Percentiles rank a stretch among this genome's conserved stretches.
Evolutionary conservation across 2,329 filamentous ascomycete species (phyloP).

Genomic region (Botryotinia convoluta): DNA sequence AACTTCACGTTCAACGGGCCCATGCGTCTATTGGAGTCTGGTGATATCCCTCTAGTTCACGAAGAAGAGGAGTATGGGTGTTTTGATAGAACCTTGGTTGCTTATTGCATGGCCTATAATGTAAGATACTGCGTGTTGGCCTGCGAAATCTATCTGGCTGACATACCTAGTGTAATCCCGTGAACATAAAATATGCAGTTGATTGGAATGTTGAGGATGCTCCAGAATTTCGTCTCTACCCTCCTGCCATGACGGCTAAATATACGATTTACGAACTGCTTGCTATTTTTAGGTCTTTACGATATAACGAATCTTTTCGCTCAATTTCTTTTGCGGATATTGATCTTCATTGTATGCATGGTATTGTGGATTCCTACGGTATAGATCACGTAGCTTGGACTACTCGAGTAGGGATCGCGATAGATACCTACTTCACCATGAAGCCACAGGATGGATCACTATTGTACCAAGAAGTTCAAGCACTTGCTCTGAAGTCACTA

Average conservation of each 20-base stretch:
- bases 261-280: conserved; percentile 64
- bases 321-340: conserved; percentile 66
- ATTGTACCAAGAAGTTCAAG: conserved; percentile 66
- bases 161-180: conserved; percentile 48
- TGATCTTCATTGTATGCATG: conserved; percentile 62
- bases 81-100: conserved; percentile 65
- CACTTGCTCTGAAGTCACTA: conserved; percentile 63
- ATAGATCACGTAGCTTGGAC: conserved; percentile 59
- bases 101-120: conserved; percentile 68
- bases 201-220: conserved; percentile 62
- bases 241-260: conserved; percentile 50
- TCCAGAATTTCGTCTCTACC: conserved; percentile 63
- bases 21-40: conserved; percentile 49
- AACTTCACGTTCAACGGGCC: conserved; percentile 63
- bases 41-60: conserved; percentile 44
- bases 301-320: conserved; percentile 68
- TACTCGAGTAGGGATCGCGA: conserved; percentile 48
- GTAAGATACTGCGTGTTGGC: conserved; percentile 38
- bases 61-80: conserved; percentile 58
- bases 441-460: conserved; percentile 46
- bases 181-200: conserved; percentile 63
- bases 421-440: conserved; percentile 36
- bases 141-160: conserved; percentile 10
- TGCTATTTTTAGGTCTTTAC: conserved; percentile 64
- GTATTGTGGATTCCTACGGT: conserved; percentile 57